Percentiles rank a stretch among this genome's conserved stretches.
These are phyloP conservation scores for Arxiozyma slooffiae DNA, from an alignment of 1,139 yeast species.

Conservation along the genomic window DNA sequence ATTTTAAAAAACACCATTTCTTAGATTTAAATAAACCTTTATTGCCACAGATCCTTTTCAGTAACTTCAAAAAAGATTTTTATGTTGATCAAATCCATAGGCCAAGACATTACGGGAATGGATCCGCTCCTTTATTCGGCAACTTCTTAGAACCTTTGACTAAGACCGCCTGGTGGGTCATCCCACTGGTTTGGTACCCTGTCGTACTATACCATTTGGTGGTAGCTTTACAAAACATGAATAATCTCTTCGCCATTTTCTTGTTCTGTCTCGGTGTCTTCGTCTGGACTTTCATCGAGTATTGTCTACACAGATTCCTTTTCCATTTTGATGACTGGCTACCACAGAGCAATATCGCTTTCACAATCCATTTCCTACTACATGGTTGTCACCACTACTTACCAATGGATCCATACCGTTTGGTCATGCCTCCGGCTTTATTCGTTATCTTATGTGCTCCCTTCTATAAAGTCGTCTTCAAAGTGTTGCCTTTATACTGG, in stretches of 20 bases:
- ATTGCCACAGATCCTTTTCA: slow-evolving; percentile 63
- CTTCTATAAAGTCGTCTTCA: slow-evolving; percentile 49
- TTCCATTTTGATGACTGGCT: slow-evolving; percentile 83
- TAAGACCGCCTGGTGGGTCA: slow-evolving; percentile 68
- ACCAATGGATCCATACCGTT: slow-evolving; percentile 90
- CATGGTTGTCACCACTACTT: slow-evolving; percentile 96
- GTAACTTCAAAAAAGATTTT: slow-evolving; percentile 73
- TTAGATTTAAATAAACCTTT: slow-evolving; percentile 77
- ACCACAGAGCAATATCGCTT: slow-evolving; percentile 69
- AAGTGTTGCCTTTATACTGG: slow-evolving; percentile 46
- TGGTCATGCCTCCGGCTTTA: slow-evolving; percentile 93
- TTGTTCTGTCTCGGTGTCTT: slow-evolving; percentile 58
- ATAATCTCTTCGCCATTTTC: slow-evolving; percentile 28
- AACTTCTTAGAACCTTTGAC: slow-evolving; percentile 64
- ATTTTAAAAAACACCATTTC: slow-evolving; percentile 69
- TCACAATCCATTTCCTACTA: slow-evolving; percentile 74
- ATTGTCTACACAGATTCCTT: slow-evolving; percentile 75
- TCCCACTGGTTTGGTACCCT: slow-evolving; percentile 86
- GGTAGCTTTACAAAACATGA: slow-evolving; percentile 34
- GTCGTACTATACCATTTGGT: slow-evolving; percentile 48
- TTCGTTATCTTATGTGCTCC: slow-evolving; percentile 52
- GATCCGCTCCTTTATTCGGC: slow-evolving; percentile 83
- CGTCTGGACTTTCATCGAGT: slow-evolving; percentile 89
- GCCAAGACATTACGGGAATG: slow-evolving; percentile 87
- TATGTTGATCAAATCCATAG: slow-evolving; percentile 93